Conservation (phyloP, 139 green algal species). For the Desmodesmus armatus region DNA sequence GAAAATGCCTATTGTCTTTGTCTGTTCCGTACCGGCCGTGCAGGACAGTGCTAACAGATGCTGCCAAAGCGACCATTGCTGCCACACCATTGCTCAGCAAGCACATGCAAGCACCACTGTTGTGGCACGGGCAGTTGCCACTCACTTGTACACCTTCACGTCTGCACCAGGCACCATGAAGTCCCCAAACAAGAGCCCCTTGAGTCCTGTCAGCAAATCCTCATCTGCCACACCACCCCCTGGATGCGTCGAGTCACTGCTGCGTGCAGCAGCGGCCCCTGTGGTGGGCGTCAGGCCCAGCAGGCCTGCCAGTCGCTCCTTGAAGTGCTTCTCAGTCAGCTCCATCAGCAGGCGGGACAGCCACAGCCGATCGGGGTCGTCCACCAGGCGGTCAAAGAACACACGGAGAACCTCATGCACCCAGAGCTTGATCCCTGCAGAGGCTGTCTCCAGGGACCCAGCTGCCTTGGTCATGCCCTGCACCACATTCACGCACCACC, state of each 20-base stretch:
- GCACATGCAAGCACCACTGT: too few species aligned
- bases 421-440: slow-evolving; percentile 73
- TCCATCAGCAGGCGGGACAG: slow-evolving; percentile 56
- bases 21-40: too few species aligned
- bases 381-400: slow-evolving; percentile 81
- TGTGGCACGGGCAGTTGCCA: too few species aligned
- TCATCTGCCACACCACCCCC: slow-evolving; percentile 46
- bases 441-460: slow-evolving; percentile 38
- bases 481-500: too few species aligned
- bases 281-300: slow-evolving; percentile 40
- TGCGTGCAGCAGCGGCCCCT: background rate
- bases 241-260: slow-evolving; percentile 27
- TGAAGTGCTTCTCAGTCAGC: slow-evolving; percentile 77
- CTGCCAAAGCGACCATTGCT: too few species aligned
- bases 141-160: slow-evolving; percentile 27
- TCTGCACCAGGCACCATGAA: slow-evolving; percentile 77
- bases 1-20: too few species aligned
- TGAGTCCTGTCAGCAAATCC: slow-evolving; percentile 56
- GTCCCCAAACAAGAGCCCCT: slow-evolving; percentile 80
- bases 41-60: too few species aligned
- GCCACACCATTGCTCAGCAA: too few species aligned
- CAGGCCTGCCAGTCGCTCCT: slow-evolving; percentile 73
- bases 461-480: slow-evolving; percentile 78
- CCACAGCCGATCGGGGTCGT: slow-evolving; percentile 70
- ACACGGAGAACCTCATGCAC: slow-evolving; percentile 82